Conservation (phyloP, 2,329 filamentous ascomycete species). For the Corniculantispora saksenae region DNA sequence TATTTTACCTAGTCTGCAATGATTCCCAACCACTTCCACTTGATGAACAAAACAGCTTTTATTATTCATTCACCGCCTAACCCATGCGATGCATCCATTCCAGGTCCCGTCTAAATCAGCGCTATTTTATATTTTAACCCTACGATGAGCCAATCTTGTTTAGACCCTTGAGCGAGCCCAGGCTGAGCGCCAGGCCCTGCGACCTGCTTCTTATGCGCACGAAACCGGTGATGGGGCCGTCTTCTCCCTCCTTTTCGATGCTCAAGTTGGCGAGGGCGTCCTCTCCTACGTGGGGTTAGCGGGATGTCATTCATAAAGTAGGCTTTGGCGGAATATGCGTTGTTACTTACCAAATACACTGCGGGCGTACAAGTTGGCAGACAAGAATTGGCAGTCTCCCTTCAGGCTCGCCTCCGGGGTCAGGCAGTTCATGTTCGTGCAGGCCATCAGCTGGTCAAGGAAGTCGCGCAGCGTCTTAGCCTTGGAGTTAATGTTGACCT, state of each 20-base stretch:
- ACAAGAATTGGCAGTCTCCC: constrained; percentile 97
- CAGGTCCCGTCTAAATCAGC: constrained; percentile 16
- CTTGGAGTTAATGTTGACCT: constrained; percentile 99
- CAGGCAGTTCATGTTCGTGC: constrained; percentile 97
- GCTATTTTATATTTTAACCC: constrained; percentile 12
- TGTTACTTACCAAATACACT: constrained; percentile 99
- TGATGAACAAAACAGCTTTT: not conserved
- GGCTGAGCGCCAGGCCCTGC: constrained; percentile 88
- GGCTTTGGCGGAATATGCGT: too few relatives aligned
- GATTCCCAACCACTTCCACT: not conserved
- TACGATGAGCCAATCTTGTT: constrained; percentile 68
- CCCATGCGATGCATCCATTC: constrained; percentile 2
- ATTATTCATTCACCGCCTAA: constrained; percentile 8
- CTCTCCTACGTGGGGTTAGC: too few relatives aligned
- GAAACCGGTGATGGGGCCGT: constrained; percentile 94
- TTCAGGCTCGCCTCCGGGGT: constrained; percentile 95
- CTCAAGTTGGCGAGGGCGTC: constrained; percentile 96
- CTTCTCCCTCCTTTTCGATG: constrained; percentile 95
- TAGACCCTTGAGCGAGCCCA: constrained; percentile 91
- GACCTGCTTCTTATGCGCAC: constrained; percentile 96
- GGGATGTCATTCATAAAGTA: constrained; percentile 9
- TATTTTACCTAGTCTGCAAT: not conserved
- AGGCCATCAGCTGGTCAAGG: constrained; percentile 91
- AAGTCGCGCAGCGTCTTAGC: constrained; percentile 89
- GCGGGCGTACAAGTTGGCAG: constrained; percentile 92